Conservation (phyloP, 768 basidiomycete species). For the Leccinum imitatum region DNA sequence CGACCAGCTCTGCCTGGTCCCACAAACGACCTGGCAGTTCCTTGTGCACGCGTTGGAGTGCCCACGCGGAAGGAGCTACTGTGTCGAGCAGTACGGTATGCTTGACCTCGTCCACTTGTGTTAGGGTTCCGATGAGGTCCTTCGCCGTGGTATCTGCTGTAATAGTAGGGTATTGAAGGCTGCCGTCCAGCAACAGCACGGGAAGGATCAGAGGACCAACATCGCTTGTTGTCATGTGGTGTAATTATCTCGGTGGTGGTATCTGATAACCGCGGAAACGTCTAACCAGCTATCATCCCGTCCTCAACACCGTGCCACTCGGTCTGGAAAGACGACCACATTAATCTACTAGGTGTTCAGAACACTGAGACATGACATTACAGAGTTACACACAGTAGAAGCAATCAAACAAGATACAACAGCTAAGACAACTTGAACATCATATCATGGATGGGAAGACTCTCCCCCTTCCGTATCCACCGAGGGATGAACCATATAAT, state of each 20-base stretch:
- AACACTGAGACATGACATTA: too few relatives aligned
- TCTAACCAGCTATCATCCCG: too few relatives aligned
- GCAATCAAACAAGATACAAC: constrained; percentile 12
- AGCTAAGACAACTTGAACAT: constrained; percentile 11
- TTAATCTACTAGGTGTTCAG: too few relatives aligned
- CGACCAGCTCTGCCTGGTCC: constrained; percentile 69
- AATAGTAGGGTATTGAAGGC: constrained; percentile 63
- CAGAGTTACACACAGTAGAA: background rate
- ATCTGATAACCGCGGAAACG: too few relatives aligned
- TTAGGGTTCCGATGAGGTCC: constrained; percentile 57
- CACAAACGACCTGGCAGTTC: constrained; percentile 62
- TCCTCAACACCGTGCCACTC: too few relatives aligned
- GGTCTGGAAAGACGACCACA: too few relatives aligned
- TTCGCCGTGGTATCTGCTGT: constrained; percentile 50
- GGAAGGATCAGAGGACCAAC: constrained; percentile 51
- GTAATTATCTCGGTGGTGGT: too few relatives aligned
- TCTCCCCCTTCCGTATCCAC: constrained; percentile 66
- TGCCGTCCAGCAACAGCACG: constrained; percentile 54
- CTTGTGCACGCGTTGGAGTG: constrained; percentile 59
- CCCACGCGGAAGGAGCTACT: constrained; percentile 58
- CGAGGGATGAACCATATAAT: constrained; percentile 89
- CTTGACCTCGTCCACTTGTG: constrained; percentile 47
- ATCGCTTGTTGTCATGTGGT: constrained; percentile 31
- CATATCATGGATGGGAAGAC: constrained; percentile 34
- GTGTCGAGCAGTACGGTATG: constrained; percentile 52